These are phyloP conservation scores for Hyaloscypha variabilis DNA, from an alignment of 495 filamentous ascomycete species.

Conservation along the genomic window DNA sequence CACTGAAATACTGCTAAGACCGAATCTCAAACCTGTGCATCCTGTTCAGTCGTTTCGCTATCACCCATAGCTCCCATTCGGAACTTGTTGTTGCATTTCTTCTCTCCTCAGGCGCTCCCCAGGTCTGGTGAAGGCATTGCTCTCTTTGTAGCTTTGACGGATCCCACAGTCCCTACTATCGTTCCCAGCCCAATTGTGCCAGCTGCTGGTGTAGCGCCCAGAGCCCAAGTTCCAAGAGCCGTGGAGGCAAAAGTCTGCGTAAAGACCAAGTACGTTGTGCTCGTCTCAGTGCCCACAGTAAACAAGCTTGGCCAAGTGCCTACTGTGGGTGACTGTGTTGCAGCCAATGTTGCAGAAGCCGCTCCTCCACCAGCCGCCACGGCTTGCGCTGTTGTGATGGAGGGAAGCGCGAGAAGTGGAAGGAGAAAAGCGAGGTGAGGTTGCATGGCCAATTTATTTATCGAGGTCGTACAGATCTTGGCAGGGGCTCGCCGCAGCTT, in stretches of 20 bases:
- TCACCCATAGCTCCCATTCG: too few species aligned
- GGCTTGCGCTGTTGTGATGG: conserved; percentile 5
- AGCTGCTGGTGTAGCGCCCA: conserved; percentile 25
- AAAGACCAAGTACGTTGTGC: conserved; percentile 5
- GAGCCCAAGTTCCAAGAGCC: conserved; percentile 29
- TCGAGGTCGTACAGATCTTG: not conserved
- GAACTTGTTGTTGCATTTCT: not conserved
- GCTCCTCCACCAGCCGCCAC: conserved; percentile 23
- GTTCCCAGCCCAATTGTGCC: conserved; percentile 31
- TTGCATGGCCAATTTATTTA: not conserved
- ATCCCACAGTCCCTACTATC: conserved; percentile 25
- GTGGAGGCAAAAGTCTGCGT: conserved; percentile 33
- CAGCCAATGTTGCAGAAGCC: conserved; percentile 11
- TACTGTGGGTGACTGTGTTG: conserved; percentile 8
- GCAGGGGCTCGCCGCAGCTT: not conserved
- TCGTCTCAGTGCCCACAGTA: conserved; percentile 20
- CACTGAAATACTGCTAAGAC: not conserved
- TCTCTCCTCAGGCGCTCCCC: conserved; percentile 1
- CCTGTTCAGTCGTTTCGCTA: not conserved
- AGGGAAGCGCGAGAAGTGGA: not conserved
- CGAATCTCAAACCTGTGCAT: not conserved
- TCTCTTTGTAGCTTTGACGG: conserved; percentile 13
- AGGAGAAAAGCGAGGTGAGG: not conserved
- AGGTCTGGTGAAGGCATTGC: conserved; percentile 9
- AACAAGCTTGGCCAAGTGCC: conserved; percentile 13